Base-by-base conservation (phyloP, 805 yeast genomes). In the Tanozyma kutaoensis region DNA sequence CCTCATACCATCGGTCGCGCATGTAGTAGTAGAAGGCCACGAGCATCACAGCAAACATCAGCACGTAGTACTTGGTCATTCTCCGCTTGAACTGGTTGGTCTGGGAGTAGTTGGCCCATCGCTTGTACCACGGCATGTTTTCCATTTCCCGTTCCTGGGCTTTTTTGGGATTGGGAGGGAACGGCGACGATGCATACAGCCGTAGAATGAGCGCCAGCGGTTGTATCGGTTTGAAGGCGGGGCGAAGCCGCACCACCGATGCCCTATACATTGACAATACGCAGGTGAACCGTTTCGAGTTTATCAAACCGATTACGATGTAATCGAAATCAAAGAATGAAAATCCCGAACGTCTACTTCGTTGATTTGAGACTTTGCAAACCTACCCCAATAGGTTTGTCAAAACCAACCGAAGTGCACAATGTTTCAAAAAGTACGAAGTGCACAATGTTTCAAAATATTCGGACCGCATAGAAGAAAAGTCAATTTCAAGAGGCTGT, bases 1-100 rank as follows among this genome's bases (percentile, higher is more conserved):
- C 88, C 48, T 73, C 73, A 24, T 59, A 52, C 46, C 68, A 78
- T 27, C 77, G 47, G 40, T 76, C 78, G 39, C 71, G 60, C 72
- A 78, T 74, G 45, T 74, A 72, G 42, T 63, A 64, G 31, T 69
- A 62, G 28, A 82, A 80, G 31, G 74, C 67, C 13, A 66, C 55
- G 16, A 72, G 46, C 41, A 76, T 66, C 8, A 66, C 53, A 2
- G 59, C 58, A 44, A 77, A 77, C 3, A 71, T 65, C n/a, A 67
- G 69, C 23, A 79, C 44, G 35, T 77, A 69, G 43, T 64, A 71
- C 38, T 69, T 68, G 5, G 85, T 74, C 60, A 77, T 60, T 8
- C 43, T 40, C 26, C 66, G 64, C 39, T 66, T 72, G 50, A 77
- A 77, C 28, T 66, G 62, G 28, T 65, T 64, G 3, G 76, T 62